Conservation (phyloP, 106 monocot species). For the Gastrodia elata region DNA sequence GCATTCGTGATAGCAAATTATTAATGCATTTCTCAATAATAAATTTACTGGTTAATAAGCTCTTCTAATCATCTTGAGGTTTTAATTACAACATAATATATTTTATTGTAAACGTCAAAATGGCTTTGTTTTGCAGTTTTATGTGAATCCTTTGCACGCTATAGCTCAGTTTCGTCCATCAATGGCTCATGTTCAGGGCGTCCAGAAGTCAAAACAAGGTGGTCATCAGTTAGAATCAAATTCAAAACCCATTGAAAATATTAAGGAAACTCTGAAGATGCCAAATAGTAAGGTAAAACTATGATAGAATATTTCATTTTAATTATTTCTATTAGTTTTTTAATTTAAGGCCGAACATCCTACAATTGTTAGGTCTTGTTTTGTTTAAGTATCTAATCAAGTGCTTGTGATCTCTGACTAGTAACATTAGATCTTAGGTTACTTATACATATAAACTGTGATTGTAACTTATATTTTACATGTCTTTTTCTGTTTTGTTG, state of each 20-base stretch:
- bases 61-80: background rate
- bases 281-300: constrained; percentile 1
- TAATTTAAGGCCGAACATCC: background rate
- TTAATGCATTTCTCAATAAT: no score
- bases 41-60: no score
- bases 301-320: background rate
- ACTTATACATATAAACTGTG: no score
- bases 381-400: background rate
- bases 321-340: background rate
- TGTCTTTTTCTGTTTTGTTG: no score
- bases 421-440: background rate
- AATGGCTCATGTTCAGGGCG: constrained; percentile 17
- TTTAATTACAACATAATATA: background rate
- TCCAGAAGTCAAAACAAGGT: constrained; percentile 19
- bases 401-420: background rate
- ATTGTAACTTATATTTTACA: no score
- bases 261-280: background rate
- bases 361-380: background rate
- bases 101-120: background rate
- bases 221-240: constrained; percentile 10
- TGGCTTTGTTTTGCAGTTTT: constrained; percentile 52
- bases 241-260: constrained; percentile 9
- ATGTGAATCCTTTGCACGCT: constrained; percentile 80
- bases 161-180: constrained; percentile 77
- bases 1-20: no score